Evolutionary conservation across 257 asterid species (phyloP), one percentile per base, ranked within the genome.

Genomic region (Prunella vulgaris): DNA sequence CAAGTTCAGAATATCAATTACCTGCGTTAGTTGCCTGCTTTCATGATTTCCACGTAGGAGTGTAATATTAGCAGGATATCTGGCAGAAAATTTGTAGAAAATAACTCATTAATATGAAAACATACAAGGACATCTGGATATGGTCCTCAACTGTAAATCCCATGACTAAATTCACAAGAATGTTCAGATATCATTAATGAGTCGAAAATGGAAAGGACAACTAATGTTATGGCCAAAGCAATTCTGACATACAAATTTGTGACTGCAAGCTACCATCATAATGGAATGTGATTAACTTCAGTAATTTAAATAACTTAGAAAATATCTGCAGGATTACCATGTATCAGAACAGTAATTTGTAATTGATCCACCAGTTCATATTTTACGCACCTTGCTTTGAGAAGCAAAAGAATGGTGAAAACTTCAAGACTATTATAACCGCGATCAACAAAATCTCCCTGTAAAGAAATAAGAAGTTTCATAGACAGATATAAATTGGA

Each of bases 401-500:
- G 97, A 59, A 94, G 97, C 86, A 94, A 86, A 77, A 94, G 88
- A 76, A 94, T 94, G 57, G 97, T 89, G 84, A 94, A 94, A 77
- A 91, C 97, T 82, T 94, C 99, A 35, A 94, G 86, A 83, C 99
- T 94, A 77, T 94, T 94, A 75, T 94, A 94, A 65, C 99, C 99
- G 68, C 99, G 99, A 74, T 94, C 99, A 76, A 94, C 99, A 82
- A 91, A 94, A 77, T 94, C 99, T 73, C 99, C 99, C 99, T 94
- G 85, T 73, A 15, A 27, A 49, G n/a, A 13, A 60, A 67, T 18
- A 18, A 70, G 54, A 44, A 57, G 56, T 28, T 51, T 33, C 37
- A 71, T 56, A 38, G 58, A 28, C 35, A 60, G 25, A 17, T 30
- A 58, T 15, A 27, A 74, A 59, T 17, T 24, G 70, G 25, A 69